Evolutionary conservation across 2,329 filamentous ascomycete genomes (phyloP).

Genomic region (Colletotrichum tamarilloi): DNA sequence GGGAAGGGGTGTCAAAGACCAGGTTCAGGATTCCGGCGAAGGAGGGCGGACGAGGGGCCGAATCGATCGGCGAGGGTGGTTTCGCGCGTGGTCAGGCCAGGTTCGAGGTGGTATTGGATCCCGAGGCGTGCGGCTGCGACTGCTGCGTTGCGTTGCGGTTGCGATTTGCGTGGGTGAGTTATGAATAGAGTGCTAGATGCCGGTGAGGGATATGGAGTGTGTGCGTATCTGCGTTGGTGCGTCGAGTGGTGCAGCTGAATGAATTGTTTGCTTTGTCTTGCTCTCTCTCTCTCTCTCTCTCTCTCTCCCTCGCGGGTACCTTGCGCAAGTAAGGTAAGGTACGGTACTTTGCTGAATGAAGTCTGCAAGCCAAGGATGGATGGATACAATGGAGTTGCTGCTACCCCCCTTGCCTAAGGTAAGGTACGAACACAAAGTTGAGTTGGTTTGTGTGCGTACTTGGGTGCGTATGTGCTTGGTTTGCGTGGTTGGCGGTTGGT

Average conservation of each 20-base stretch:
- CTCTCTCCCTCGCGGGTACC: background rate
- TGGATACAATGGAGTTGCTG: background rate
- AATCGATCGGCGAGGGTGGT: constrained; percentile 23
- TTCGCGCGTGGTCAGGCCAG: background rate
- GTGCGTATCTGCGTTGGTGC: background rate
- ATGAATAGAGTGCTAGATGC: too few relatives aligned
- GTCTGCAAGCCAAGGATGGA: background rate
- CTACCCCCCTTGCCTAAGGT: background rate
- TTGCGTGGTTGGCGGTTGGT: too few relatives aligned
- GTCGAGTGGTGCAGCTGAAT: background rate
- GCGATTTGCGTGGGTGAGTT: background rate
- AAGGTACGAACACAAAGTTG: background rate
- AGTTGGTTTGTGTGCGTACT: too few relatives aligned
- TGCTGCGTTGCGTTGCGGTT: background rate
- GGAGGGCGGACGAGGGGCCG: constrained; percentile 26
- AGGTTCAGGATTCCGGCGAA: constrained; percentile 29
- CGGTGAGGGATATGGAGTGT: too few relatives aligned
- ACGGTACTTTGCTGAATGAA: background rate
- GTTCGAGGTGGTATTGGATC: constrained; percentile 21
- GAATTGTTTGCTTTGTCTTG: background rate
- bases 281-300: background rate
- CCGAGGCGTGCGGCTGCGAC: constrained; percentile 7
- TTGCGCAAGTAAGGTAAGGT: too few relatives aligned
- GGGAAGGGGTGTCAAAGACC: constrained; percentile 14
- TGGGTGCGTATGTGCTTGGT: too few relatives aligned